Evolutionary conservation across 2,329 filamentous ascomycete species (phyloP), one percentile per base, ranked within the genome.

Genomic region (Trichoderma semiorbis): DNA sequence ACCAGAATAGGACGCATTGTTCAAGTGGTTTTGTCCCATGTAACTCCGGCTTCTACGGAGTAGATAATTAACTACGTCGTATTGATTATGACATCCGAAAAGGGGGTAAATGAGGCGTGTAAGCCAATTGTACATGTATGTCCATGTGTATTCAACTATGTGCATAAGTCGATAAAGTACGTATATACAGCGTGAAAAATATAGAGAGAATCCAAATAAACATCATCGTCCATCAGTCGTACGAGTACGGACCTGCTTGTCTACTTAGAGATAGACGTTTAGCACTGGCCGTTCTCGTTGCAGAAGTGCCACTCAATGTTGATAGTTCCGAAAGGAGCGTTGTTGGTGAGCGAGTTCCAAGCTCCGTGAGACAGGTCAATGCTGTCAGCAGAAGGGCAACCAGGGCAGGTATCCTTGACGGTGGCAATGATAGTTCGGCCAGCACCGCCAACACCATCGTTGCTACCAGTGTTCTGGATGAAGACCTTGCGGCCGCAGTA

Each of bases 241-340:
- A 4, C 21, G 7, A 7, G 16, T 32, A 3, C 21, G 8, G 12
- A 55, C 30, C 30, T 60, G 12, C 34, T 36, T 3, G 32, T 36
- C 18, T 28, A 47, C n/a, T 30, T 24, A 7, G 28, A n/a, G 10
- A 14, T 26, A 32, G 57, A 50, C 57, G 47, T 68, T 72, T 72
- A 72, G 70, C 70, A 72, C 64, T 72, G 57, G 70, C 70, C 70
- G 34, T 64, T 63, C 43, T 30, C 58, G 47, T 64, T 72, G 70
- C 70, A 72, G 70, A 72, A 72, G 58, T 72, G 69, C 69, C 70
- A 72, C 57, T 69, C 58, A 62, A 72, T 68, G 70, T 72, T 72
- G 30, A 72, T n/a, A 11, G 58, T 72, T n/a, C 70, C 70, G 34
- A 53, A 32, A 55, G 43, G 30, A 34, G 70, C 70, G 26, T 55